Conservation (phyloP, 768 basidiomycete species). For the Leccinum longicurvipes region DNA sequence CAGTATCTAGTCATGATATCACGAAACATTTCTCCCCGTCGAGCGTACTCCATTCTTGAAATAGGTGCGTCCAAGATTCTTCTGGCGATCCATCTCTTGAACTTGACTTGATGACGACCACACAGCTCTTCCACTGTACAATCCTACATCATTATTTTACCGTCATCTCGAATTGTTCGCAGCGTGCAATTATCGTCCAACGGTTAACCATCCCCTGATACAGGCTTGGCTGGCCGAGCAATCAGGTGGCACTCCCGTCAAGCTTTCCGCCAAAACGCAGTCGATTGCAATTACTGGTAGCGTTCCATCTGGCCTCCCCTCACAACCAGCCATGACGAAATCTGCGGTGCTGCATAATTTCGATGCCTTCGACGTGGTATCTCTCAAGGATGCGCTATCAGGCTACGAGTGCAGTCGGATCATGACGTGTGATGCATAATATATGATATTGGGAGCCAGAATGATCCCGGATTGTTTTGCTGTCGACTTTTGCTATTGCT, state of each 20-base stretch:
- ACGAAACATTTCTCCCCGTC: slow-evolving; percentile 34
- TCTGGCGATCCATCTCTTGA: neutral
- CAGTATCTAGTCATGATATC: slow-evolving; percentile 44
- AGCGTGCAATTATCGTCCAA: slow-evolving; percentile 40
- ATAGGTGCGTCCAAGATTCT: slow-evolving; percentile 33
- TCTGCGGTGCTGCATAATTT: slow-evolving; percentile 6
- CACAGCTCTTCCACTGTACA: slow-evolving; percentile 53
- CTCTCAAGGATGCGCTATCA: slow-evolving; percentile 25
- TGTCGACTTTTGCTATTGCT: neutral
- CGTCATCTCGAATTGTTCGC: slow-evolving; percentile 47
- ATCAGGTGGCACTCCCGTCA: slow-evolving; percentile 16
- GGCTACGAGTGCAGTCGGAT: slow-evolving; percentile 8
- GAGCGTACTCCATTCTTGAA: slow-evolving; percentile 41
- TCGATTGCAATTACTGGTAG: slow-evolving; percentile 5
- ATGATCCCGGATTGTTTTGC: neutral
- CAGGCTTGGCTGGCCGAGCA: slow-evolving; percentile 36
- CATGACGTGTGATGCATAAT: neutral
- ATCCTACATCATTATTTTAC: slow-evolving; percentile 44
- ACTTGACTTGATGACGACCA: neutral
- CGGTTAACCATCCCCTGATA: slow-evolving; percentile 39
- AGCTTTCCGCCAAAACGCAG: slow-evolving; percentile 10
- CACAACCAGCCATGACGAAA: slow-evolving; percentile 12
- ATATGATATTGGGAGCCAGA: slow-evolving; percentile 1
- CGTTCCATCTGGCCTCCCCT: slow-evolving; percentile 1
- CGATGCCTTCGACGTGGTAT: slow-evolving; percentile 22